Conservation (phyloP, 768 basidiomycete species). For the Pisolithus tinctorius region DNA sequence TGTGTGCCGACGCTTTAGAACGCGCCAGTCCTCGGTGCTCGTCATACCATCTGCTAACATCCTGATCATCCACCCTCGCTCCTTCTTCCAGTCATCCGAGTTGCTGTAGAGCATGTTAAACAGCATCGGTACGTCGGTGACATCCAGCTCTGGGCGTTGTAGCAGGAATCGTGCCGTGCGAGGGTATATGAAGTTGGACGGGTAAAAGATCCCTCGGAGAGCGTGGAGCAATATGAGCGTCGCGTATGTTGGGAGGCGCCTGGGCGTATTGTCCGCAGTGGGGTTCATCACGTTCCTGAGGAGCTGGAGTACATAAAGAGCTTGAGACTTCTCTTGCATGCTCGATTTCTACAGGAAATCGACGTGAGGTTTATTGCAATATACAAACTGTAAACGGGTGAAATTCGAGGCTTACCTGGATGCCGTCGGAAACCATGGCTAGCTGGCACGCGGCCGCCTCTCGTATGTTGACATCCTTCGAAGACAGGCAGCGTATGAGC, state of each 20-base stretch:
- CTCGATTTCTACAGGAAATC: slow-evolving; percentile 40
- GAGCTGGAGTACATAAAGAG: slow-evolving; percentile 60
- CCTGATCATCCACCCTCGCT: slow-evolving; percentile 82
- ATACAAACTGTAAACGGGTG: neutral
- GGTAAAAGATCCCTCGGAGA: slow-evolving; percentile 76
- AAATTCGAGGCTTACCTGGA: slow-evolving; percentile 47
- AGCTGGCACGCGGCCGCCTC: slow-evolving; percentile 56
- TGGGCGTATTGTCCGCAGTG: slow-evolving; percentile 30
- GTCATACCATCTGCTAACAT: slow-evolving; percentile 80
- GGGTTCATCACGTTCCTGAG: slow-evolving; percentile 54
- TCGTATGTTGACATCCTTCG: slow-evolving; percentile 54
- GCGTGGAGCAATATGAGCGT: slow-evolving; percentile 82
- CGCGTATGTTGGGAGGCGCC: slow-evolving; percentile 67
- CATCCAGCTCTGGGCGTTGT: slow-evolving; percentile 79
- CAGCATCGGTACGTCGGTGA: slow-evolving; percentile 82
- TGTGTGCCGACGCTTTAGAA: slow-evolving; percentile 74
- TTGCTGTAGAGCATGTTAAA: slow-evolving; percentile 83
- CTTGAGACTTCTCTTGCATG: slow-evolving; percentile 73
- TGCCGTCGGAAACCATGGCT: slow-evolving; percentile 46
- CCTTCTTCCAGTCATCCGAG: slow-evolving; percentile 75
- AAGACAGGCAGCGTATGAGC: slow-evolving; percentile 65
- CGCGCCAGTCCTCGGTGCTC: slow-evolving; percentile 71
- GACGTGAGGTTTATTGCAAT: neutral
- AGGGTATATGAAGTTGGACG: slow-evolving; percentile 85
- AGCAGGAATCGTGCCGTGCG: slow-evolving; percentile 82